Conservation (phyloP, 176 grass and related monocot species). For the Cocos nucifera region DNA sequence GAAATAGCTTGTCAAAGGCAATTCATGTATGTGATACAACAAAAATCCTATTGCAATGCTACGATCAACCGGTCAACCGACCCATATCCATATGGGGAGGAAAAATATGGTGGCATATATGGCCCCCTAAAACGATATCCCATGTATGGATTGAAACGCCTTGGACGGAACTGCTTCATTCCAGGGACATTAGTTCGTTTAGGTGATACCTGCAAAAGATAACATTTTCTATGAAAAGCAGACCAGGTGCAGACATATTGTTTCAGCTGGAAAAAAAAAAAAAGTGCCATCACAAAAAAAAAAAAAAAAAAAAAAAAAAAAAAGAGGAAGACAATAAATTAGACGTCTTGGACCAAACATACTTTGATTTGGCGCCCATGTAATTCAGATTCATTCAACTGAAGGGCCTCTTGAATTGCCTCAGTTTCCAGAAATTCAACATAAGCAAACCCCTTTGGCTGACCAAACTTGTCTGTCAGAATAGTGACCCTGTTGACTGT, state of each 20-base stretch:
- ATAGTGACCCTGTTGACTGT: conserved; percentile 31
- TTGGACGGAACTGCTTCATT: conserved; percentile 28
- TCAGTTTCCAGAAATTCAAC: conserved; percentile 30
- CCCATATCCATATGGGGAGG: conserved; percentile 27
- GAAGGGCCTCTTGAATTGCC: conserved; percentile 23
- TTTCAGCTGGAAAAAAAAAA: too few species aligned
- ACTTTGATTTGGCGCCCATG: conserved; percentile 36
- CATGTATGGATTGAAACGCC: conserved; percentile 17
- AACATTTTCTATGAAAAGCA: not conserved
- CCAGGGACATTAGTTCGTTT: conserved; percentile 34
- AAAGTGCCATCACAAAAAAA: too few species aligned
- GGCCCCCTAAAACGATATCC: conserved; percentile 13
- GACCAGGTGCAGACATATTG: too few species aligned
- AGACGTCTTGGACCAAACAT: not conserved
- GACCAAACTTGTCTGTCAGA: conserved; percentile 27
- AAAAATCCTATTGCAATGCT: not conserved
- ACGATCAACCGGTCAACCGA: not conserved
- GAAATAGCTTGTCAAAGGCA: too few species aligned
- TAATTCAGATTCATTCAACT: conserved; percentile 21
- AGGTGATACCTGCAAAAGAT: conserved; percentile 19
- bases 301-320: too few species aligned
- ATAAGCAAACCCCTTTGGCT: conserved; percentile 33
- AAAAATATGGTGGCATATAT: conserved; percentile 16
- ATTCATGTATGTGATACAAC: not conserved
- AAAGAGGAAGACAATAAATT: too few species aligned